These are phyloP conservation scores for Mallotus repandus DNA, from an alignment of 441 rosid species.

Conservation along the genomic window DNA sequence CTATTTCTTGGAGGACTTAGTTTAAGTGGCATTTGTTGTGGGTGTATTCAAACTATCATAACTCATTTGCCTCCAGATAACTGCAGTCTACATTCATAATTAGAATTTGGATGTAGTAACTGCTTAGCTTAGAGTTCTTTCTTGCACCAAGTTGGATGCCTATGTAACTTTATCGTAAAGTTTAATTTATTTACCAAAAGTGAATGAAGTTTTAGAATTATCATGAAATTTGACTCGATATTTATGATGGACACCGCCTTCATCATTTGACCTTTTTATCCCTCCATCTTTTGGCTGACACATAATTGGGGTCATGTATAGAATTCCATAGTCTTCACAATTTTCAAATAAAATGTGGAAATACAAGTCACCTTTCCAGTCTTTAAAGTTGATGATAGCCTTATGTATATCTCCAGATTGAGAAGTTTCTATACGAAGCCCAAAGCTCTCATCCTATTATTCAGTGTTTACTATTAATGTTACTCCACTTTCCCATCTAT, in stretches of 20 bases:
- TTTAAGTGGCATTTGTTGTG: neutral
- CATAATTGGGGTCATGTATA: neutral
- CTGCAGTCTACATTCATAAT: too few relatives aligned
- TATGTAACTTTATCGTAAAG: neutral
- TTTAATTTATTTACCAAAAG: neutral
- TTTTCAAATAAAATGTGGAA: neutral
- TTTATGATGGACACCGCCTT: too few relatives aligned
- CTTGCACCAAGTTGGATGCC: neutral
- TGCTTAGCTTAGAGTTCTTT: neutral
- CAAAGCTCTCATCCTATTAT: neutral
- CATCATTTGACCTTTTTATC: too few relatives aligned
- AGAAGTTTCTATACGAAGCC: neutral
- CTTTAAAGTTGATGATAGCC: neutral
- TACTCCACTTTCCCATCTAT: neutral
- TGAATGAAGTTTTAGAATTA: neutral
- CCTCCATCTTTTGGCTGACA: neutral
- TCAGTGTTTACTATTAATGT: neutral
- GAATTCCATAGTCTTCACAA: neutral
- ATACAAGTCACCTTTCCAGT: neutral
- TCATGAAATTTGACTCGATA: too few relatives aligned
- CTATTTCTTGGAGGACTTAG: neutral
- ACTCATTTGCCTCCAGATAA: neutral
- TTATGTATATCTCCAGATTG: neutral
- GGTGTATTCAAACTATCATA: neutral
- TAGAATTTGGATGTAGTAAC: neutral